Conservation (phyloP, 768 basidiomycete species). For the Clavulina sp. region DNA sequence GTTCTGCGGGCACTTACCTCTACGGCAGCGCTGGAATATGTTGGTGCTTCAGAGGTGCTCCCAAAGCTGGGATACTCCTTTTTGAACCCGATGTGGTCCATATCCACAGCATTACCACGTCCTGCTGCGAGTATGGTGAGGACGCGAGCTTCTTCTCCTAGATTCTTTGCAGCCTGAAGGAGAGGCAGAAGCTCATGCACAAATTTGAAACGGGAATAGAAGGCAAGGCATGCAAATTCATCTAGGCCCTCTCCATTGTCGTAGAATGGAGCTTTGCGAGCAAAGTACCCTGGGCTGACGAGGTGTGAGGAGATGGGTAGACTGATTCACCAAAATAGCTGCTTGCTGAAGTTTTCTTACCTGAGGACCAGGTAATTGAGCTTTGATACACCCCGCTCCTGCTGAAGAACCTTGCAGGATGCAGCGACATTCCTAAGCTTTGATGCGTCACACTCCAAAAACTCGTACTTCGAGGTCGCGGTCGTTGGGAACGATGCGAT, state of each 20-base stretch:
- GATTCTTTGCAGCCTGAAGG: conserved; percentile 5
- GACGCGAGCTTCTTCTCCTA: conserved; percentile 5
- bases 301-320: background rate
- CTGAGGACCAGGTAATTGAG: background rate
- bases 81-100: conserved; percentile 8
- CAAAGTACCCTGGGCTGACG: conserved; percentile 6
- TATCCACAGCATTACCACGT: background rate
- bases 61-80: conserved; percentile 3
- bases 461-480: conserved; percentile 15
- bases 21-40: background rate
- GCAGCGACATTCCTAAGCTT: conserved; percentile 12
- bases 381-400: background rate
- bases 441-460: conserved; percentile 16
- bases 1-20: background rate
- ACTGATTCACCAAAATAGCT: too few relatives aligned
- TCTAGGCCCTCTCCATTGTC: conserved; percentile 11
- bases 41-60: background rate
- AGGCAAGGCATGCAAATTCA: conserved; percentile 9
- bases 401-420: background rate
- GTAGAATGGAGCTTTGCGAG: background rate
- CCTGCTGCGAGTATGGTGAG: background rate
- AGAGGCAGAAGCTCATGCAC: conserved; percentile 6
- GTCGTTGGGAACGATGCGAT: conserved; percentile 10
- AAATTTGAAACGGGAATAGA: conserved; percentile 11
- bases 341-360: too few relatives aligned